Base-by-base conservation (phyloP, 306 rosid species). In the Rubus idaeus region DNA sequence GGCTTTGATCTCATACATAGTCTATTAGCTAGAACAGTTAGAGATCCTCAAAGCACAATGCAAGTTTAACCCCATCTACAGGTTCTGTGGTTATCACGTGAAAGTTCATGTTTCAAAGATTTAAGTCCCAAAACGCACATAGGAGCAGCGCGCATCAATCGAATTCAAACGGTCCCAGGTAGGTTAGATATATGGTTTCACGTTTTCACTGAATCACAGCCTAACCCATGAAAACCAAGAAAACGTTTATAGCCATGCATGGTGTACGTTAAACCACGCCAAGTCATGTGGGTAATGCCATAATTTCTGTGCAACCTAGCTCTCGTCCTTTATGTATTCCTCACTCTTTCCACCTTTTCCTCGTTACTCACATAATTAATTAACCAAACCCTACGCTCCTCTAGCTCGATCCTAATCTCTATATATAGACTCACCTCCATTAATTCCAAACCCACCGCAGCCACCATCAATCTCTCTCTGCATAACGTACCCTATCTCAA, bases 321-420 rank as follows among this genome's bases (percentile, higher is more conserved):
- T 49, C 53, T 65, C 70, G 26, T 40, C 14, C 49, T 74, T 23
- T 13, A 21, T 44, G 77, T 58, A 23, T 42, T n/a, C 68, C 4
- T 61, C 56, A 58, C 77, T 42, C 68, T 14, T 60, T 16, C 56
- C 78, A 74, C 58, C 18, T 58, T 74, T 58, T 74, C 68, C 68
- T 56, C 77, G 41, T 57, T 57, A 20, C 68, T 3, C 39, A 40
- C 41, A 56, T 40, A 11, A 56, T 18, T 40, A 14, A 4, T 21
- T 37, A 74, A 23, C 44, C 55, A 58, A 42, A 58, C 46, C 77
- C 26, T 21, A 44, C 68, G 77, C 77, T 73, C 68, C 68, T 73
- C 44, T 39, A 16, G 5, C 64, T 40, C 35, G 35, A 4, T 5
- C 10, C 49, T 40, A 23, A 20, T 14, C 52, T 73, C 50, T 56